Percentiles rank a stretch among this genome's conserved stretches.
Conservation (phyloP, 2,329 filamentous ascomycete genomes). For the Coniochaeta hoffmannii region DNA sequence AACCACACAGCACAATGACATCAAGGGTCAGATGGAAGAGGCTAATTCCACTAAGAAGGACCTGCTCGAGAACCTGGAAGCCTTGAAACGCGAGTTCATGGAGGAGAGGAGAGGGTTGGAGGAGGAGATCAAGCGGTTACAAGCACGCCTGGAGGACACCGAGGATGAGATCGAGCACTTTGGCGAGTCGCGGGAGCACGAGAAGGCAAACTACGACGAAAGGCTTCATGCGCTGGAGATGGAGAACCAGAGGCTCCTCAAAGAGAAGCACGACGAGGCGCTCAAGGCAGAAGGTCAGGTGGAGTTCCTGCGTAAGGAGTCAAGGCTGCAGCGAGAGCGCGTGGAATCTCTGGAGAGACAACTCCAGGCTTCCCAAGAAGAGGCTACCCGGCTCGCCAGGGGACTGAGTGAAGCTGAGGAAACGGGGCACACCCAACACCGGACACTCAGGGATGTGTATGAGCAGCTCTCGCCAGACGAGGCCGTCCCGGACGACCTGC, state of each 20-base stretch:
- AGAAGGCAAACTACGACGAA: constrained; percentile 63
- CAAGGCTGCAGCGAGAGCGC: constrained; percentile 50
- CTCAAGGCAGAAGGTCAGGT: constrained; percentile 55
- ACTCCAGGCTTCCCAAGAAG: constrained; percentile 47
- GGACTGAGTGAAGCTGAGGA: constrained; percentile 45
- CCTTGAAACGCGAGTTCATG: constrained; percentile 80
- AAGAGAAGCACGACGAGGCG: constrained; percentile 48
- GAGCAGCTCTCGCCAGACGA: constrained; percentile 48
- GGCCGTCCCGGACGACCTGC: constrained; percentile 45
- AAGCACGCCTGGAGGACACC: constrained; percentile 72
- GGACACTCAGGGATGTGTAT: constrained; percentile 51
- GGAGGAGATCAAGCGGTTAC: constrained; percentile 68
- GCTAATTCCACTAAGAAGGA: constrained; percentile 89
- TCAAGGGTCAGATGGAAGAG: constrained; percentile 69
- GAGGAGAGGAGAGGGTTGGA: constrained; percentile 79
- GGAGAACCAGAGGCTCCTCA: constrained; percentile 59
- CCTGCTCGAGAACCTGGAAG: constrained; percentile 89
- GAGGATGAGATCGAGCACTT: constrained; percentile 89
- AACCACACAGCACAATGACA: constrained; percentile 49
- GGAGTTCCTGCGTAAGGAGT: constrained; percentile 55
- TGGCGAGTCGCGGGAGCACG: constrained; percentile 75
- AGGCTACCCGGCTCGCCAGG: constrained; percentile 41
- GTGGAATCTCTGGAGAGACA: constrained; percentile 51
- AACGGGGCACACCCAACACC: constrained; percentile 41
- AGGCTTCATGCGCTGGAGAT: constrained; percentile 60